phyloP scores from a whole-genome alignment of 192 early-diverging fungal genomes.

The Pilaira anomala region DNA sequence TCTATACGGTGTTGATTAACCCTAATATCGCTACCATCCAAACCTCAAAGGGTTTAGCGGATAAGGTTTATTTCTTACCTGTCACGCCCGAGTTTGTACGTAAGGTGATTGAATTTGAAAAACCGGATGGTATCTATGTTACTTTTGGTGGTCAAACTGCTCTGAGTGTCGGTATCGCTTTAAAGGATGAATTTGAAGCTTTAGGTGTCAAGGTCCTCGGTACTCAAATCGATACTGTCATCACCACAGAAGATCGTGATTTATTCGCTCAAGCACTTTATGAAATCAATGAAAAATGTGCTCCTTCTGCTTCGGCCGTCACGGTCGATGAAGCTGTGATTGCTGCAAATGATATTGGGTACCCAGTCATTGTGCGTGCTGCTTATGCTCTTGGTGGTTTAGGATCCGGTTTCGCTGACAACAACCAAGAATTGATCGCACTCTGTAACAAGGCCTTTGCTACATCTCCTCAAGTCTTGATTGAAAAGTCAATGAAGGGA shows the following conservation, averaged over 20 bases:
- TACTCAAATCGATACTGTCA: constrained; percentile 94
- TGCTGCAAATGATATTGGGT: constrained; percentile 87
- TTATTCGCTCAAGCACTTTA: constrained; percentile 84
- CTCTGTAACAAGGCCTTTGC: constrained; percentile 89
- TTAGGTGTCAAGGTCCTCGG: constrained; percentile 92
- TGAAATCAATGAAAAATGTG: constrained; percentile 90
- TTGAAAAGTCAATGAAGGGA: constrained; percentile 97
- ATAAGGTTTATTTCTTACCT: constrained; percentile 97
- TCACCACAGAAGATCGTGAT: constrained; percentile 96
- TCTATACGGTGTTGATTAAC: constrained; percentile 96
- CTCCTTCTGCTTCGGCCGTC: constrained; percentile 79
- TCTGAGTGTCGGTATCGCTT: constrained; percentile 90
- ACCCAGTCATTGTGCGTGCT: constrained; percentile 93
- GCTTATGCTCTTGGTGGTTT: constrained; percentile 96
- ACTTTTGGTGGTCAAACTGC: constrained; percentile 99
- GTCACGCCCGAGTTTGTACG: constrained; percentile 92
- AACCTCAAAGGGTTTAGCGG: constrained; percentile 94
- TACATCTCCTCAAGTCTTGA: constrained; percentile 86
- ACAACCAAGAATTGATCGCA: constrained; percentile 74
- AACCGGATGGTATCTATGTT: constrained; percentile 96
- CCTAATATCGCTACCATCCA: constrained; percentile 99
- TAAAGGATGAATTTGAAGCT: constrained; percentile 87
- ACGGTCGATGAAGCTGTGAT: constrained; percentile 81
- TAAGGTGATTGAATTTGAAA: constrained; percentile 93
- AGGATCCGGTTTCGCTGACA: constrained; percentile 95